phyloP scores from a whole-genome alignment of 768 basidiomycete genomes.

The Amanita muscaria region DNA sequence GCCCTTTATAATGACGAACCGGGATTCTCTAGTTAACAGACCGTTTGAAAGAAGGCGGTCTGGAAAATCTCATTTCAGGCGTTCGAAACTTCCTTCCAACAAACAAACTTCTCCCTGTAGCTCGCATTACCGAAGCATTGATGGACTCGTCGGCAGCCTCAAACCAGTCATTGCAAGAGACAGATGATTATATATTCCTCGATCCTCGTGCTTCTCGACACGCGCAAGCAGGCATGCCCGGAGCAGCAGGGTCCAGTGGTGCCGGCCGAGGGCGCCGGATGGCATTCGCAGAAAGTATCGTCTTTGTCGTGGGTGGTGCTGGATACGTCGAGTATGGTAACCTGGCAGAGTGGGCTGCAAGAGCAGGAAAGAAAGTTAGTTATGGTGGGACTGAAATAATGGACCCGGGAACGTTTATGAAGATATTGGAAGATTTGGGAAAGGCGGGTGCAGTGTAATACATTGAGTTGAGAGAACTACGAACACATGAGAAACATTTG shows the following conservation, averaged over 20 bases:
- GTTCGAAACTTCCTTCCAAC: conserved; percentile 97
- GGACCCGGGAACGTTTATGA: conserved; percentile 80
- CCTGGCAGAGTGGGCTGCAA: conserved; percentile 84
- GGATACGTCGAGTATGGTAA: conserved; percentile 98
- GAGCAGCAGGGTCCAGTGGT: conserved; percentile 41
- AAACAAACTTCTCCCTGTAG: conserved; percentile 87
- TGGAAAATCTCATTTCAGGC: conserved; percentile 93
- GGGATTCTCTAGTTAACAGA: conserved; percentile 65
- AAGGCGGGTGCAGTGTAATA: conserved; percentile 21
- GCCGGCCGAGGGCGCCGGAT: conserved; percentile 37
- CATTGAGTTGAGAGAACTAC: not conserved
- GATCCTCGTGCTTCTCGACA: conserved; percentile 80
- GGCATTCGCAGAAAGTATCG: conserved; percentile 82
- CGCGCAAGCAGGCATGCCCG: conserved; percentile 40
- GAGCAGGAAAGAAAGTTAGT: conserved; percentile 75
- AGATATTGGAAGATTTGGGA: conserved; percentile 58
- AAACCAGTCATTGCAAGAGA: conserved; percentile 91
- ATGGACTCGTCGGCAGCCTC: conserved; percentile 96
- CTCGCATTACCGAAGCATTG: conserved; percentile 87
- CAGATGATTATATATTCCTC: conserved; percentile 91
- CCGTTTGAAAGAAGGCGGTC: conserved; percentile 87
- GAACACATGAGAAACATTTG: not conserved
- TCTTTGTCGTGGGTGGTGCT: conserved; percentile 95
- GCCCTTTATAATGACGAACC: not conserved
- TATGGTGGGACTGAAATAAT: conserved; percentile 97